A percentile compares a stretch with the other conserved stretches of the same genome.
phyloP scores from a whole-genome alignment of 2,329 filamentous ascomycete species.

The Esteya vermicola region DNA sequence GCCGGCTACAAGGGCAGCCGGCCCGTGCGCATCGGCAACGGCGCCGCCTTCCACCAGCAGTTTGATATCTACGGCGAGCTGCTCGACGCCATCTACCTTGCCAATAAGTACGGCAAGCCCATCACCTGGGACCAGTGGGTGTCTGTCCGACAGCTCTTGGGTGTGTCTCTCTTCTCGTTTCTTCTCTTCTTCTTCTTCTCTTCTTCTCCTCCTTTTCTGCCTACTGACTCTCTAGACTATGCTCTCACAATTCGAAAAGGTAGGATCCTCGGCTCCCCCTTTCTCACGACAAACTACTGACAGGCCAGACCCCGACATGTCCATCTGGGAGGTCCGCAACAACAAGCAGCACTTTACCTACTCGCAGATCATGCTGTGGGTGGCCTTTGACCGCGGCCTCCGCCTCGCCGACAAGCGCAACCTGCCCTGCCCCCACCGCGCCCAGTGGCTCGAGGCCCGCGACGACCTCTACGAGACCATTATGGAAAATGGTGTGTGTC shows the following conservation, averaged over 20 bases:
- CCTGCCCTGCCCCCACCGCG: constrained; percentile 57
- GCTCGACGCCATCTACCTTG: constrained; percentile 64
- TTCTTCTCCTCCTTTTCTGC: neutral
- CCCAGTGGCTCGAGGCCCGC: constrained; percentile 49
- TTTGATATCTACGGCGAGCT: constrained; percentile 71
- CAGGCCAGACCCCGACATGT: constrained; percentile 54
- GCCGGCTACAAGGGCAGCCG: constrained; percentile 58
- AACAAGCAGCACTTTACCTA: constrained; percentile 66
- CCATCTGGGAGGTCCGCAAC: constrained; percentile 70
- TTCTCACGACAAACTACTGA: constrained; percentile 8
- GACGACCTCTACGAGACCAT: constrained; percentile 61
- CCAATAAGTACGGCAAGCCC: constrained; percentile 68
- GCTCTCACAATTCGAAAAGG: constrained; percentile 52
- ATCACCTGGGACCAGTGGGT: constrained; percentile 66
- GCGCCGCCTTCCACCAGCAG: constrained; percentile 61
- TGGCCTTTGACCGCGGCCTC: constrained; percentile 61
- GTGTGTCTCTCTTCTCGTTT: constrained; percentile 16
- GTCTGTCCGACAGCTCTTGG: constrained; percentile 50
- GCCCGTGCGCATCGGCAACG: constrained; percentile 65
- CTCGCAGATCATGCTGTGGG: constrained; percentile 76
- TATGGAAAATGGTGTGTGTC: constrained; percentile 51
- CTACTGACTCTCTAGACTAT: constrained; percentile 42
- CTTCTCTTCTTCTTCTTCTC: neutral
- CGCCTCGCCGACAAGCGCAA: constrained; percentile 62
- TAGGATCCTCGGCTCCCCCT: constrained; percentile 13